phyloP scores from a whole-genome alignment of 148 eudicot species.

The Diospyros lotus region DNA sequence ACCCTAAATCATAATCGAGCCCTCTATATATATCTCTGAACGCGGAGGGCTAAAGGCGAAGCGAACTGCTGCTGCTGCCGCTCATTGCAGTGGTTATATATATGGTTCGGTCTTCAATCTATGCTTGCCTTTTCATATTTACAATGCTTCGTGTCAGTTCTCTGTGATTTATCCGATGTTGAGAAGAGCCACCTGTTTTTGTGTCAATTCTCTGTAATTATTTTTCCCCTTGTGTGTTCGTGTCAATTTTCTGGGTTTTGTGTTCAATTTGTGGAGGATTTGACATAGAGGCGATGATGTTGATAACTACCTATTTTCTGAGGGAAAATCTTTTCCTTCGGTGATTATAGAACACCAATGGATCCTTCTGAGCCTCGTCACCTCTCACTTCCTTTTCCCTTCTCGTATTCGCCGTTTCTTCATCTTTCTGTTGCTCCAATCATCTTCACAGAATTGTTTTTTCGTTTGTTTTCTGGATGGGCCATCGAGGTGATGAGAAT shows the following conservation, averaged over 20 bases:
- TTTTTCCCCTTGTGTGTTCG: too few species aligned
- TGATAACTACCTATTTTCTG: conserved; percentile 49
- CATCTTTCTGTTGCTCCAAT: not conserved
- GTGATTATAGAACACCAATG: conserved; percentile 48
- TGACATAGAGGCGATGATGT: conserved; percentile 30
- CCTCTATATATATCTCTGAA: too few species aligned
- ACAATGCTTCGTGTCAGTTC: too few species aligned
- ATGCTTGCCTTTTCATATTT: too few species aligned
- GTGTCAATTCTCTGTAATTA: too few species aligned
- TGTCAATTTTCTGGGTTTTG: not conserved
- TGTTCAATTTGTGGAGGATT: not conserved
- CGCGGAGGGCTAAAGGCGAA: too few species aligned
- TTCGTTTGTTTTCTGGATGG: not conserved
- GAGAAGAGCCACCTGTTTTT: too few species aligned
- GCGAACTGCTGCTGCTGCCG: too few species aligned
- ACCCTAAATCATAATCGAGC: too few species aligned
- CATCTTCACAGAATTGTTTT: not conserved
- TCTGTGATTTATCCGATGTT: too few species aligned
- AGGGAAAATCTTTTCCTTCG: conserved; percentile 16
- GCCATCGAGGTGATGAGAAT: conserved; percentile 33
- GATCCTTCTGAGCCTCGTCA: conserved; percentile 50
- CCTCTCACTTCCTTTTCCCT: not conserved
- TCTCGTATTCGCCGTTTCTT: not conserved
- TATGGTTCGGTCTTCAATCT: too few species aligned
- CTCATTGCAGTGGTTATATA: too few species aligned